These are phyloP conservation scores for Citrullus amarus DNA, from an alignment of 306 rosid species.

Conservation along the genomic window DNA sequence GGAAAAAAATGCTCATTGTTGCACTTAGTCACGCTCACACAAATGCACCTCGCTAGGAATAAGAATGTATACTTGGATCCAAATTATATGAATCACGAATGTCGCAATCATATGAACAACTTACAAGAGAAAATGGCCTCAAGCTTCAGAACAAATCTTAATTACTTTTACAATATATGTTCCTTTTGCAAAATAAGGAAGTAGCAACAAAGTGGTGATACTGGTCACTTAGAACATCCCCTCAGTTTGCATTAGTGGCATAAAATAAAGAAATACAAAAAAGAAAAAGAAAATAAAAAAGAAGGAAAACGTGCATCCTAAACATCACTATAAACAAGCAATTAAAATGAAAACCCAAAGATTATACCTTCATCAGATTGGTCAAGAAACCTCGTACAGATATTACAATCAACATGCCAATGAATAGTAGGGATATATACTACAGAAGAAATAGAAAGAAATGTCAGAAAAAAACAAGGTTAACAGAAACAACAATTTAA, in stretches of 20 bases:
- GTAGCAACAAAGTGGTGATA: neutral
- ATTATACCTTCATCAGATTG: slow-evolving; percentile 87
- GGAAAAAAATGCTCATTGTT: neutral
- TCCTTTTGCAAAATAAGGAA: neutral
- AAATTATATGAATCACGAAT: neutral
- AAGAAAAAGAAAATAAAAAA: neutral
- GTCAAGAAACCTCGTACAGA: slow-evolving; percentile 95
- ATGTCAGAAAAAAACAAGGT: slow-evolving; percentile 5
- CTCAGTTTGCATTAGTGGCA: neutral
- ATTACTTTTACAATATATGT: neutral
- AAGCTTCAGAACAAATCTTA: neutral
- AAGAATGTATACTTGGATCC: neutral
- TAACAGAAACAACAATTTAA: neutral
- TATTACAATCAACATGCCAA: slow-evolving; percentile 83
- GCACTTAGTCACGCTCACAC: neutral
- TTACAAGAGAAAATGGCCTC: neutral
- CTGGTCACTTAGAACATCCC: neutral
- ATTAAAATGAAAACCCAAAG: neutral
- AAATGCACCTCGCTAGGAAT: neutral
- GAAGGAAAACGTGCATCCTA: neutral
- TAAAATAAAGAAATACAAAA: neutral
- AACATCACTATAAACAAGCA: neutral
- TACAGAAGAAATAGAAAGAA: slow-evolving; percentile 26
- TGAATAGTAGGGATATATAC: slow-evolving; percentile 87
- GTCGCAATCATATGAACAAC: neutral